Conservation (phyloP, 73 alveolate species). For the Paramecium caudatum region DNA sequence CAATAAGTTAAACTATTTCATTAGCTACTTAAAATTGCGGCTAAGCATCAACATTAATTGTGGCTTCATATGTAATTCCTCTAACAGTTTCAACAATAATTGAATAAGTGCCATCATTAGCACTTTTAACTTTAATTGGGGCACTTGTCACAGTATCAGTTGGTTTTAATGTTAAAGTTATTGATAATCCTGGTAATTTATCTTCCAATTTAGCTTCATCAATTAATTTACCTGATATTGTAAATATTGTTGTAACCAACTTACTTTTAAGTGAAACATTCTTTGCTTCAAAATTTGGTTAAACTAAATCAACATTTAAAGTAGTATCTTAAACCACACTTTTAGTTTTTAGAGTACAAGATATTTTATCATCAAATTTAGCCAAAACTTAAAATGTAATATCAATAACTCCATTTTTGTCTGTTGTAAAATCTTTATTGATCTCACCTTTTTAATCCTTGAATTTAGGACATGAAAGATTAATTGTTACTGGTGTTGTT, state of each 20-base stretch:
- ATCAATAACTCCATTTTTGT: slow-evolving; percentile 20
- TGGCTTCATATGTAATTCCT: slow-evolving; percentile 36
- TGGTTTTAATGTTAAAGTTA: background rate
- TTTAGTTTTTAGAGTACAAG: background rate
- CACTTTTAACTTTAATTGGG: background rate
- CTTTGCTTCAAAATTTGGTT: background rate
- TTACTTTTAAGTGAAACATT: background rate
- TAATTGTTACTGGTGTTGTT: slow-evolving; percentile 23
- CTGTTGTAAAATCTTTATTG: slow-evolving; percentile 47
- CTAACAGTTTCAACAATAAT: background rate
- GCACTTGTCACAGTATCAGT: background rate
- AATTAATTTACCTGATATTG: background rate
- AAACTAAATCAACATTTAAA: background rate
- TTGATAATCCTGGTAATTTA: background rate
- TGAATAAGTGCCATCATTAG: background rate
- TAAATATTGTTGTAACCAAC: background rate
- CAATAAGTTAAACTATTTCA: background rate
- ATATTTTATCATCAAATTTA: background rate
- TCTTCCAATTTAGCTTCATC: slow-evolving; percentile 14
- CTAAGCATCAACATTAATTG: slow-evolving; percentile 20
- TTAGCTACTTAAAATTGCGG: slow-evolving; percentile 4
- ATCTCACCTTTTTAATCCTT: background rate
- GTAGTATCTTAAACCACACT: background rate
- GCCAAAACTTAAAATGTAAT: background rate
- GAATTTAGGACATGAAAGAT: background rate